phyloP scores from a whole-genome alignment of 1,139 yeast genomes.

The Suhomyces yuchorum region DNA sequence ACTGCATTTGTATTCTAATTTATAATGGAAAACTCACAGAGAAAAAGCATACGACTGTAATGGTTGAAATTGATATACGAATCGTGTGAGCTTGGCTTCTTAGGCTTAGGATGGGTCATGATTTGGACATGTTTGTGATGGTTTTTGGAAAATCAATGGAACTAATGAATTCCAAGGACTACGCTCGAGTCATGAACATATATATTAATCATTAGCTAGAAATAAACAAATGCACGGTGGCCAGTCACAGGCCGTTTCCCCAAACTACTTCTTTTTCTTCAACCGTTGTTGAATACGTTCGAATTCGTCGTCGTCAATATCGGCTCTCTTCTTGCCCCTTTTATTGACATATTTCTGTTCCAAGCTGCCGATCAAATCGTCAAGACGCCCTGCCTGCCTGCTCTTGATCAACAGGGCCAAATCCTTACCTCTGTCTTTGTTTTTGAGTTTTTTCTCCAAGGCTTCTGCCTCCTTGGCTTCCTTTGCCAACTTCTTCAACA shows the following conservation, averaged over 20 bases:
- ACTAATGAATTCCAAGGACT: too few species aligned
- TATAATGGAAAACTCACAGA: too few species aligned
- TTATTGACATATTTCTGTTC: slow-evolving; percentile 56
- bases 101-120: too few species aligned
- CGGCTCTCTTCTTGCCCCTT: slow-evolving; percentile 37
- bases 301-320: slow-evolving; percentile 44
- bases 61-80: too few species aligned
- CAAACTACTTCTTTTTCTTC: slow-evolving; percentile 13
- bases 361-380: slow-evolving; percentile 49
- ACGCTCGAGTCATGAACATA: too few species aligned
- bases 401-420: slow-evolving; percentile 54
- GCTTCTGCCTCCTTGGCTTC: slow-evolving; percentile 74
- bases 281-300: slow-evolving; percentile 34
- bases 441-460: slow-evolving; percentile 52
- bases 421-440: slow-evolving; percentile 40
- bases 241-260: not conserved
- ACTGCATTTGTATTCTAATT: too few species aligned
- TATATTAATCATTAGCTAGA: slow-evolving; percentile 4
- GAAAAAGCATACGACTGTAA: too few species aligned
- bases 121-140: too few species aligned
- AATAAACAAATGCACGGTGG: not conserved
- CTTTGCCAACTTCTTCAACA: slow-evolving; percentile 48
- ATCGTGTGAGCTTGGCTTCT: too few species aligned
- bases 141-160: too few species aligned
- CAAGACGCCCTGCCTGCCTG: slow-evolving; percentile 45